These are phyloP conservation scores for Tilletia walkeri DNA, from an alignment of 1,284 basidiomycete species.

Conservation along the genomic window DNA sequence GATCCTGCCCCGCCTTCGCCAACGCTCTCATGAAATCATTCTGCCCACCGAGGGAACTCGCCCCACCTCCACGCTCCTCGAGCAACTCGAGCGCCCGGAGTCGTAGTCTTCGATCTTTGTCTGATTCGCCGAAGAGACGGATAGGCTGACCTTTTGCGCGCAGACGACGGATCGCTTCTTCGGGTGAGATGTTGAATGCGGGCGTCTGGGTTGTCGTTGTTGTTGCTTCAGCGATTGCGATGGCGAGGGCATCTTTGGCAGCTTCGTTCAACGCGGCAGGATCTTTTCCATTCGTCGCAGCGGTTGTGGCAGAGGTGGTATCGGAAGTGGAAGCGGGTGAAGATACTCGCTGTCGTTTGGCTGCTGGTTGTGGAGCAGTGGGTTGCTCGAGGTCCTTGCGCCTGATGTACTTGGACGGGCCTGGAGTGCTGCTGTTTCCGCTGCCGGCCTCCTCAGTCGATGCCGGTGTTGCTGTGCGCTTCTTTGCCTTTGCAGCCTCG, in stretches of 20 bases:
- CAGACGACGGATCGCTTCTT: slow-evolving; percentile 83
- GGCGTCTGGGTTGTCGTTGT: slow-evolving; percentile 51
- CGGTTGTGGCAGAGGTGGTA: not conserved
- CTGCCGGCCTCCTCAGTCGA: not conserved
- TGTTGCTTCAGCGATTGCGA: slow-evolving; percentile 6
- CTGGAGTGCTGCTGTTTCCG: not conserved
- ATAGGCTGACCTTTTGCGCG: slow-evolving; percentile 90
- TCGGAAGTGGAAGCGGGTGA: not conserved
- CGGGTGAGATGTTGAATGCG: slow-evolving; percentile 84
- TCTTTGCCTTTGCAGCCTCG: slow-evolving; percentile 14
- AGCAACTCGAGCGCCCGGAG: slow-evolving; percentile 89
- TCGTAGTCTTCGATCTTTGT: slow-evolving; percentile 85
- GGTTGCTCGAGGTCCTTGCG: slow-evolving; percentile 10
- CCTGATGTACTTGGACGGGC: slow-evolving; percentile 8
- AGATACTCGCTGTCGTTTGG: not conserved
- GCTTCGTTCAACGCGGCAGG: not conserved
- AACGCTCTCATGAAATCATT: slow-evolving; percentile 90
- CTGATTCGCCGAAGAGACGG: slow-evolving; percentile 87
- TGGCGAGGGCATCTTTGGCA: slow-evolving; percentile 7
- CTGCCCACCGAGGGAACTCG: slow-evolving; percentile 32
- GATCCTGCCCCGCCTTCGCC: slow-evolving; percentile 70
- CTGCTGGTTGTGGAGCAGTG: not conserved
- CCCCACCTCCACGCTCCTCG: slow-evolving; percentile 55
- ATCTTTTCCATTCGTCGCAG: not conserved
- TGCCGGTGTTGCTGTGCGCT: not conserved